Percentiles rank a stretch among this genome's conserved stretches.
Evolutionary conservation across 345 rosid species (phyloP).

Genomic region (Acer saccharum): DNA sequence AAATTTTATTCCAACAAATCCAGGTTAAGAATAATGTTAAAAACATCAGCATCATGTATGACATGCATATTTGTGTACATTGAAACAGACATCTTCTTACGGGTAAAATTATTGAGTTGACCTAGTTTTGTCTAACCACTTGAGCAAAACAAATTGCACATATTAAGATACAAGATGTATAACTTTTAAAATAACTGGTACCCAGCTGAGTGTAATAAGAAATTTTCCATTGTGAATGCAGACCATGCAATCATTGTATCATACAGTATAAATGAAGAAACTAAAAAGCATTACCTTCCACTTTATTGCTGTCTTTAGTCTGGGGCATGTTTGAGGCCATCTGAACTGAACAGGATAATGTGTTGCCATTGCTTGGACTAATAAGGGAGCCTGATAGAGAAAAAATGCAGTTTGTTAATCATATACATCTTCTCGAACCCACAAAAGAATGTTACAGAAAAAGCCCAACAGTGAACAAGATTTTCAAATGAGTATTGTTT

Average conservation of each 20-base stretch:
- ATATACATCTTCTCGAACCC: background rate
- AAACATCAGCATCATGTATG: background rate
- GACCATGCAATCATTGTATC: background rate
- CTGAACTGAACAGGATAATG: slow-evolving; percentile 39
- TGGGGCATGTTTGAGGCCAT: slow-evolving; percentile 48
- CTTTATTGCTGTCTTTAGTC: slow-evolving; percentile 55
- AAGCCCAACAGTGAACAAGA: slow-evolving; percentile 12
- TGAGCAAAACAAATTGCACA: slow-evolving; percentile 7
- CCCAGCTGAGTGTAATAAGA: background rate
- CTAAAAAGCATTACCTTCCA: slow-evolving; percentile 66
- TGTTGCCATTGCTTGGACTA: slow-evolving; percentile 36
- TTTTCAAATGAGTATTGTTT: slow-evolving; percentile 11
- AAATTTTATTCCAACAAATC: background rate
- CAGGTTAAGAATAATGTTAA: background rate
- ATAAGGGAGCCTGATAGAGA: slow-evolving; percentile 29
- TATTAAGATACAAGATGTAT: background rate
- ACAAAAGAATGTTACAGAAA: slow-evolving; percentile 12
- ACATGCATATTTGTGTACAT: background rate
- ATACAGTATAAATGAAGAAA: background rate
- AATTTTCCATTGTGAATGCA: background rate
- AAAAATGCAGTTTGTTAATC: slow-evolving; percentile 12
- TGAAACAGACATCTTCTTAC: background rate
- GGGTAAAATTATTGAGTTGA: background rate
- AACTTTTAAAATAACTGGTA: background rate
- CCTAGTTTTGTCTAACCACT: background rate